A percentile compares a stretch with the other conserved stretches of the same genome.
Evolutionary conservation across 306 rosid genomes (phyloP).

Genomic region (Aeschynomene evenia): DNA sequence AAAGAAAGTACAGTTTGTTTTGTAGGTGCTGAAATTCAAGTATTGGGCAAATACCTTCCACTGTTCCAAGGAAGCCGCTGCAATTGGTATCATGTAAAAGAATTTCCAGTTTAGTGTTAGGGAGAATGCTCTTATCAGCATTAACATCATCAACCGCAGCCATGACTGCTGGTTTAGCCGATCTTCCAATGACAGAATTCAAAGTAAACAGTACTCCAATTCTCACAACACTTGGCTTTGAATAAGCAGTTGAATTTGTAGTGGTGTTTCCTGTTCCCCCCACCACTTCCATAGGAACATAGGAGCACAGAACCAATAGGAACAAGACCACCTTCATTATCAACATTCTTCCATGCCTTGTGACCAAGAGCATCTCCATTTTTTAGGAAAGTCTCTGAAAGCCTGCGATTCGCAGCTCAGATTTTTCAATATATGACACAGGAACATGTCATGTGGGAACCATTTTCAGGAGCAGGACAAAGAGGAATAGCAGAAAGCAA

Average conservation of each 20-base stretch:
- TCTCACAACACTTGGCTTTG: slow-evolving; percentile 48
- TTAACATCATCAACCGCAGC: slow-evolving; percentile 70
- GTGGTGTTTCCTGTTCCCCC: slow-evolving; percentile 42
- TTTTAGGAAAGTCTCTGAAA: slow-evolving; percentile 16
- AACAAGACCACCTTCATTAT: slow-evolving; percentile 31
- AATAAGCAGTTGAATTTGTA: slow-evolving; percentile 42
- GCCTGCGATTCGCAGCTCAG: slow-evolving; percentile 12
- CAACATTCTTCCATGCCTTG: slow-evolving; percentile 20
- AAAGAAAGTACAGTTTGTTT: slow-evolving; percentile 13
- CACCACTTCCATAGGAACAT: slow-evolving; percentile 49
- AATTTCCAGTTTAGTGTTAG: slow-evolving; percentile 36
- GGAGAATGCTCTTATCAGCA: slow-evolving; percentile 57
- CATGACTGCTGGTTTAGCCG: slow-evolving; percentile 51
- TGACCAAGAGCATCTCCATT: slow-evolving; percentile 44
- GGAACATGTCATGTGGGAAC: slow-evolving; percentile 35
- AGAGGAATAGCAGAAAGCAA: slow-evolving; percentile 27
- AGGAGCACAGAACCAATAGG: slow-evolving; percentile 43
- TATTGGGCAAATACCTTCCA: slow-evolving; percentile 57
- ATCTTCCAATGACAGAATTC: slow-evolving; percentile 72
- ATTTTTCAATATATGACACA: slow-evolving; percentile 32
- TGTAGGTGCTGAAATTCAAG: slow-evolving; percentile 23
- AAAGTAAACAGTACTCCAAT: slow-evolving; percentile 73
- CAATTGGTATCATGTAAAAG: slow-evolving; percentile 65
- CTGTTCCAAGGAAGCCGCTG: slow-evolving; percentile 75
- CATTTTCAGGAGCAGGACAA: slow-evolving; percentile 27